phyloP scores from a whole-genome alignment of 208 protist genomes.

The Trypanosoma mega region DNA sequence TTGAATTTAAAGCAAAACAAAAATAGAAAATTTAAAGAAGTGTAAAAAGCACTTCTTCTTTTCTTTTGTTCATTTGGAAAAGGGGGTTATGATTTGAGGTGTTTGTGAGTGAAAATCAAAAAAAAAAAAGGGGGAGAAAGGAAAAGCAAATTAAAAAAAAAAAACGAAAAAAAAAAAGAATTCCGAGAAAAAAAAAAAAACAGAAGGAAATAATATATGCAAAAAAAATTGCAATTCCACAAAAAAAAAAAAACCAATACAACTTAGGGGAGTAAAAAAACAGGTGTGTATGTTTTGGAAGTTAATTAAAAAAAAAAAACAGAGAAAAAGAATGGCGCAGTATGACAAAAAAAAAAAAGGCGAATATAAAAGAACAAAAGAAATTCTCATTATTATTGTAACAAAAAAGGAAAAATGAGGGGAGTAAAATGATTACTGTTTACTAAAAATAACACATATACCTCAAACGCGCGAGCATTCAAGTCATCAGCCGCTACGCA shows the following conservation, averaged over 20 bases:
- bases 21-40: too few species aligned
- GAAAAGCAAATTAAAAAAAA: neutral
- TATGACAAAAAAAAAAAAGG: conserved; percentile 4
- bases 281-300: neutral
- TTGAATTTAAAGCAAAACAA: too few species aligned
- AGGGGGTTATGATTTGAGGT: too few species aligned
- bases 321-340: conserved; percentile 10
- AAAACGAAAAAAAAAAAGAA: conserved; percentile 3
- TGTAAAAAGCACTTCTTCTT: too few species aligned
- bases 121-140: neutral
- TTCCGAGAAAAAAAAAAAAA: neutral
- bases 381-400: too few species aligned
- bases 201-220: neutral
- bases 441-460: too few species aligned
- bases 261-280: neutral
- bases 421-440: too few species aligned
- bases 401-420: too few species aligned
- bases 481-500: too few species aligned
- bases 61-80: too few species aligned
- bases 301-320: neutral
- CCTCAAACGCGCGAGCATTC: too few species aligned
- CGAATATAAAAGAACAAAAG: conserved; percentile 17
- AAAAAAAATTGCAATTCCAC: conserved; percentile 5
- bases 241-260: neutral
- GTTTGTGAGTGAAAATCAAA: too few species aligned